Evolutionary conservation across 306 rosid genomes (phyloP), one percentile per base, ranked within the genome.

Genomic region (Glycine tomentella): DNA sequence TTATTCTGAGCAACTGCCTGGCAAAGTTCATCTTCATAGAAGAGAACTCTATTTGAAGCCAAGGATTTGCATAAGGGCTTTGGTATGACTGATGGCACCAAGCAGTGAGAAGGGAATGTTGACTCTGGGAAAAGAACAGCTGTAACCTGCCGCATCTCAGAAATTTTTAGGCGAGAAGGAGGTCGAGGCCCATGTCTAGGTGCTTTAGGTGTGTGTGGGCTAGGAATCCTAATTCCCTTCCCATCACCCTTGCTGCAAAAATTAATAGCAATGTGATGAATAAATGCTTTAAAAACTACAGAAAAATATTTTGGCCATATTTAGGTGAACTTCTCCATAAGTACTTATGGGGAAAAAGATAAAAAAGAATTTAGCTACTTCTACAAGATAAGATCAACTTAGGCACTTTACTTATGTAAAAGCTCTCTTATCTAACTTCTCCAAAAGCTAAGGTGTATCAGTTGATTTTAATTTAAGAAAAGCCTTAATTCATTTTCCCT

Each of bases 1-100:
- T 91, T 95, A 75, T 95, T 95, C 87, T 95, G 99, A 76, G 97
- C 96, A 80, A 95, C 99, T 56, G 99, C 99, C 82, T 95, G 91
- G 74, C 99, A 95, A 58, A 93, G 84, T 76, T 95, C 99, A 31
- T 95, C 99, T 88, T 93, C 99, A n/a, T 88, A 93, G 86, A 95
- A 95, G 50, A 95, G 86, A 82, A 90, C 98, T 80, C 98, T 85
- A 84, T 89, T 91, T 8, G 98, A 92, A 75, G 97, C 97, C 94
- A 94, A 75, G 38, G 97, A 87, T 81, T 93, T 95, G 92, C 91
- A 93, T 4, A 87, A 81, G 66, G 97, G 99, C 85, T 90, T 95
- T 8, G 92, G 80, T 74, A 93, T 66, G 68, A 69, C 91, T 59
- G 99, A 90, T 77, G 94, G 89, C 72, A 92, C 82, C 93, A 89